Evolutionary conservation across 768 basidiomycete species (phyloP), one percentile per base, ranked within the genome.

Genomic region (Cystobasidium onofrii): DNA sequence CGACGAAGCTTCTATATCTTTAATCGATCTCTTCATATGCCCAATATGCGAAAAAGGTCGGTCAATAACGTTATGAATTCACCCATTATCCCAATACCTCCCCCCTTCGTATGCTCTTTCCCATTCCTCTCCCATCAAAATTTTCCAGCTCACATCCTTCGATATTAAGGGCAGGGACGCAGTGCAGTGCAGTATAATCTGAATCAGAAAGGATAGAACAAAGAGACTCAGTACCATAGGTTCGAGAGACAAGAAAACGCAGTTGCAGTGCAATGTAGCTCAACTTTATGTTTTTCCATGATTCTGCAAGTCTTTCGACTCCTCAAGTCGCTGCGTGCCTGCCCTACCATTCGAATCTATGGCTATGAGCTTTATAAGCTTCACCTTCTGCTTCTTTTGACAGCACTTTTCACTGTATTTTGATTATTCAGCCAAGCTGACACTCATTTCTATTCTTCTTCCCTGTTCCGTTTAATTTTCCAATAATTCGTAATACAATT

Each of bases 1-100:
- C 85, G 86, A 87, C 29, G 91, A 94, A 74, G 83, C 87, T 7
- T 87, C 89, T 76, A 86, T 92, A 41, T 90, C 93, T 77, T 86
- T 96, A 18, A 89, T 96, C 39, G 93, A 95, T 82, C 89, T 90
- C 80, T 95, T 95, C 81, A 87, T 92, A 65, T 96, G 92, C 81
- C 91, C 92, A 0, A 83, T 84, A 2, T 95, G 92, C 79, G 83
- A 88, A 25, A 83, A 85, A 71, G 87, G 92, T 94, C 76, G 43
- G 90, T 85, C 27, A 43, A 41, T 23, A 39, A 64, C 33, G 6
- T 33, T 60, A 27, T 60, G 27, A 15, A 29, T 15, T 27, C 46
- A 43, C 41, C 41, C 46, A 7, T 50, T 50, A 3, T 20, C 46
- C n/a, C 46, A 15, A 7, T 20, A 3, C 3, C 46, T 20, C 46